Percentiles rank a stretch among this genome's conserved stretches.
These are phyloP conservation scores for Vigna trinervia DNA, from an alignment of 306 rosid genomes.

Conservation along the genomic window DNA sequence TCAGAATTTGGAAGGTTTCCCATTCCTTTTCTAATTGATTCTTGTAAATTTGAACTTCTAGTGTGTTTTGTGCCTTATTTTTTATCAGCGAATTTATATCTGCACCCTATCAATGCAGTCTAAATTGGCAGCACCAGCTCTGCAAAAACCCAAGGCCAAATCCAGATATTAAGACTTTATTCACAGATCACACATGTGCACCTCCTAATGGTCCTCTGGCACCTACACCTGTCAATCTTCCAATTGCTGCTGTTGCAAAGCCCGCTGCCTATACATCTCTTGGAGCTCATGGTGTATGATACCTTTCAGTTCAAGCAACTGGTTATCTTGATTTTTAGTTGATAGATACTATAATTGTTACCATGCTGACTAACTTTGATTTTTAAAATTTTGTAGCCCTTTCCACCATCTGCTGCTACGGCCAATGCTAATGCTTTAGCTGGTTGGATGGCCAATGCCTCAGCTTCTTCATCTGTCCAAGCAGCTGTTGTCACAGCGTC, in stretches of 20 bases:
- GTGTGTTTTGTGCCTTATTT: constrained; percentile 25
- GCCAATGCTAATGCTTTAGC: constrained; percentile 82
- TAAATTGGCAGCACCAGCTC: constrained; percentile 95
- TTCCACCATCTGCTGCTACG: constrained; percentile 71
- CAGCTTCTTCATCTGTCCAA: constrained; percentile 90
- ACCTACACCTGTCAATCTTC: constrained; percentile 74
- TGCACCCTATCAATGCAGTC: constrained; percentile 59
- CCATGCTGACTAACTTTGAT: constrained; percentile 32
- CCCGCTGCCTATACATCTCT: constrained; percentile 71
- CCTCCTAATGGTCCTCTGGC: constrained; percentile 72
- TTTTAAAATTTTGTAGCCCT: constrained; percentile 58
- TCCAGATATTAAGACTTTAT: constrained; percentile 85
- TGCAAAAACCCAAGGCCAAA: constrained; percentile 78
- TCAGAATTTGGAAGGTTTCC: constrained; percentile 17
- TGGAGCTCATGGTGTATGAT: constrained; percentile 78
- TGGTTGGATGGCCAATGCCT: constrained; percentile 91
- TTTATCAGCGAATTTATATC: constrained; percentile 9
- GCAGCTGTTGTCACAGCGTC: constrained; percentile 88
- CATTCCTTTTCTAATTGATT: not conserved
- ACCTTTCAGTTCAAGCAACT: constrained; percentile 51
- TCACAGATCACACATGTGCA: constrained; percentile 77
- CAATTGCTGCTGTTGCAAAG: constrained; percentile 74
- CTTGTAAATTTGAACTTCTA: constrained; percentile 30
- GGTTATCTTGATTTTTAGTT: constrained; percentile 16
- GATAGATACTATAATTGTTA: constrained; percentile 6